Percentiles rank a stretch among this genome's conserved stretches.
These are phyloP conservation scores for Globisporangium irregulare DNA, from an alignment of 352 stramenopile genomes.

Conservation along the genomic window DNA sequence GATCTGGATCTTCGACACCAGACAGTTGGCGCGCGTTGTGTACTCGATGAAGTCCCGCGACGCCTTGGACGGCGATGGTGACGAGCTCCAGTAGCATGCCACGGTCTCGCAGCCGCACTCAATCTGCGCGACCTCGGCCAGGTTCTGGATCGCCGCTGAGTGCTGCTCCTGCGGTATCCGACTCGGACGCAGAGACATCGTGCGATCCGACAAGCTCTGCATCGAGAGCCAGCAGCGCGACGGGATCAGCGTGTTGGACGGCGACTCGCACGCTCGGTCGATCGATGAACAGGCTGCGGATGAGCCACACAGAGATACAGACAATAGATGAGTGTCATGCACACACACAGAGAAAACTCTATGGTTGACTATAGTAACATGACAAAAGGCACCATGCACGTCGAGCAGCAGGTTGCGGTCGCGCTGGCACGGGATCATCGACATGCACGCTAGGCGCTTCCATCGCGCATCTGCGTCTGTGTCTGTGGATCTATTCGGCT, in stretches of 20 bases:
- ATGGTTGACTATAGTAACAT: background rate
- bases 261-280: slow-evolving; percentile 29
- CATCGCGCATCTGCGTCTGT: slow-evolving; percentile 17
- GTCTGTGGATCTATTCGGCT: background rate
- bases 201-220: slow-evolving; percentile 25
- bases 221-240: slow-evolving; percentile 37
- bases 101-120: slow-evolving; percentile 63
- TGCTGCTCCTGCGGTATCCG: slow-evolving; percentile 8
- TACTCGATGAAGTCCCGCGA: slow-evolving; percentile 69
- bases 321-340: background rate
- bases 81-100: slow-evolving; percentile 62
- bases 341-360: background rate
- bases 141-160: slow-evolving; percentile 32
- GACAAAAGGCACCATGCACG: slow-evolving; percentile 23
- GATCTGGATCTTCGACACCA: slow-evolving; percentile 52
- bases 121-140: slow-evolving; percentile 47
- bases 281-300: slow-evolving; percentile 25
- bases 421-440: slow-evolving; percentile 17
- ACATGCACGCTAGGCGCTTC: slow-evolving; percentile 28
- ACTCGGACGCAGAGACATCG: slow-evolving; percentile 22
- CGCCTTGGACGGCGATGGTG: slow-evolving; percentile 17
- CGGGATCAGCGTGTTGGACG: slow-evolving; percentile 31
- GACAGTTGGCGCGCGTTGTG: slow-evolving; percentile 30
- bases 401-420: slow-evolving; percentile 20
- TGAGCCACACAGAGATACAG: background rate